Evolutionary conservation across 106 monocot species (phyloP).

Genomic region (Iris macrosiphon): DNA sequence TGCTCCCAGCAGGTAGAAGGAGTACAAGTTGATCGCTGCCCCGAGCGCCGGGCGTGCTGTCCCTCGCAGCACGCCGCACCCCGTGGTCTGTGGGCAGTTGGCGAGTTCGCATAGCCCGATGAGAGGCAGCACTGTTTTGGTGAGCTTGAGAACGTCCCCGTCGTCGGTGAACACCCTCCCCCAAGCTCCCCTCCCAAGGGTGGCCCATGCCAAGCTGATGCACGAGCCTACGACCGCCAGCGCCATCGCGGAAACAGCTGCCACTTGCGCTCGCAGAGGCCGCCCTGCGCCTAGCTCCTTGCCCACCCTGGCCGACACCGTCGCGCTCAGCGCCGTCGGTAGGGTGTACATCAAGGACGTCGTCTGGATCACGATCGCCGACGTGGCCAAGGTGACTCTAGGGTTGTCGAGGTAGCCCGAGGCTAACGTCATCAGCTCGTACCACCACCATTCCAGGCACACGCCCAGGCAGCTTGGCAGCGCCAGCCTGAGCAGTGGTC

Average conservation of each 20-base stretch:
- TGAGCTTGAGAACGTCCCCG: constrained; percentile 17
- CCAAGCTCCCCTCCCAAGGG: constrained; percentile 30
- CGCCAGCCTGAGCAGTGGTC: constrained; percentile 23
- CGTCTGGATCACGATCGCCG: constrained; percentile 55
- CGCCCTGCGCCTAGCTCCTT: constrained; percentile 57
- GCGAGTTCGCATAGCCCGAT: constrained; percentile 46
- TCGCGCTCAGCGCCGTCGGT: constrained; percentile 28
- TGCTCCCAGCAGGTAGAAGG: constrained; percentile 37
- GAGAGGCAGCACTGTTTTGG: constrained; percentile 22
- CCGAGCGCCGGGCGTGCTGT: constrained; percentile 28
- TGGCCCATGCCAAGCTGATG: constrained; percentile 25
- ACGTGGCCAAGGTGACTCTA: constrained; percentile 17
- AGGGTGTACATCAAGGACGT: constrained; percentile 53
- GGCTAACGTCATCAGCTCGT: constrained; percentile 47
- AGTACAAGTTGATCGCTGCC: constrained; percentile 30
- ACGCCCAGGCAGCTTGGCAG: constrained; percentile 40
- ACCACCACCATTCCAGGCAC: constrained; percentile 56
- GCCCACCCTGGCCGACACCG: constrained; percentile 39
- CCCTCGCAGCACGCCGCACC: constrained; percentile 38
- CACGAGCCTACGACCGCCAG: constrained; percentile 25
- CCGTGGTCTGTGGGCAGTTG: constrained; percentile 47
- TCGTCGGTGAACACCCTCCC: constrained; percentile 38
- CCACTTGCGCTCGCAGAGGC: constrained; percentile 15
- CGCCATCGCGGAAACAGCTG: constrained; percentile 22
- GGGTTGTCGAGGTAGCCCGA: constrained; percentile 46